Conservation (phyloP, 2,329 filamentous ascomycete species). For the Arachnomyces sp. region DNA sequence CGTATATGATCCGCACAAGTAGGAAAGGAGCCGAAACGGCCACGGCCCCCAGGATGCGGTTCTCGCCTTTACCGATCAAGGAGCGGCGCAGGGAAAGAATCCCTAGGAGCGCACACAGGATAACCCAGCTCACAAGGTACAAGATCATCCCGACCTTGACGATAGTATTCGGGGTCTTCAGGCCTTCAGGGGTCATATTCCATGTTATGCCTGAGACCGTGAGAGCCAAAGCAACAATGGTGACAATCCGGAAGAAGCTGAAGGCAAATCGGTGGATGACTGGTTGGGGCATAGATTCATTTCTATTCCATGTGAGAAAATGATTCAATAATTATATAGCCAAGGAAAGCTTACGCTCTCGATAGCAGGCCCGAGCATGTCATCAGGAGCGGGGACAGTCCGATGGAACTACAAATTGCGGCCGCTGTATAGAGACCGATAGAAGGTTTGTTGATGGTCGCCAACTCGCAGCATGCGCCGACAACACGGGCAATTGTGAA, state of each 20-base stretch:
- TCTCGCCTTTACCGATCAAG: conserved; percentile 38
- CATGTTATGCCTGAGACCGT: conserved; percentile 44
- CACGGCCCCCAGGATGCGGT: conserved; percentile 39
- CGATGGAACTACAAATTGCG: conserved; percentile 40
- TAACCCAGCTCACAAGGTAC: conserved; percentile 35
- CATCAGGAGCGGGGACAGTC: conserved; percentile 44
- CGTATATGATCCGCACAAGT: conserved; percentile 44
- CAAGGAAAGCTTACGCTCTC: conserved; percentile 21
- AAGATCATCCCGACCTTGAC: conserved; percentile 38
- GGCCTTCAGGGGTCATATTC: conserved; percentile 22
- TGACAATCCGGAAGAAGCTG: conserved; percentile 23
- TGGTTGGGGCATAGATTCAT: conserved; percentile 17
- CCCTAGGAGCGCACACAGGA: conserved; percentile 28
- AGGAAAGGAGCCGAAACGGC: conserved; percentile 42
- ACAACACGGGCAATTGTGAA: conserved; percentile 47
- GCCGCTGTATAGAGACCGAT: conserved; percentile 33
- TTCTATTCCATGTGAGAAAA: conserved; percentile 9
- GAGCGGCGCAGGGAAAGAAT: conserved; percentile 24
- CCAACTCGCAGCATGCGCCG: conserved; percentile 44
- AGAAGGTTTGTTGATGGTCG: conserved; percentile 39
- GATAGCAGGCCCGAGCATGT: conserved; percentile 39
- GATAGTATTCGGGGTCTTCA: conserved; percentile 24
- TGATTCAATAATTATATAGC: not conserved
- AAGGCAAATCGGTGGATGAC: conserved; percentile 20
- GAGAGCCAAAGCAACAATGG: conserved; percentile 28